Conservation (phyloP, 2,329 filamentous ascomycete species). For the Ophiocordyceps unilateralis region DNA sequence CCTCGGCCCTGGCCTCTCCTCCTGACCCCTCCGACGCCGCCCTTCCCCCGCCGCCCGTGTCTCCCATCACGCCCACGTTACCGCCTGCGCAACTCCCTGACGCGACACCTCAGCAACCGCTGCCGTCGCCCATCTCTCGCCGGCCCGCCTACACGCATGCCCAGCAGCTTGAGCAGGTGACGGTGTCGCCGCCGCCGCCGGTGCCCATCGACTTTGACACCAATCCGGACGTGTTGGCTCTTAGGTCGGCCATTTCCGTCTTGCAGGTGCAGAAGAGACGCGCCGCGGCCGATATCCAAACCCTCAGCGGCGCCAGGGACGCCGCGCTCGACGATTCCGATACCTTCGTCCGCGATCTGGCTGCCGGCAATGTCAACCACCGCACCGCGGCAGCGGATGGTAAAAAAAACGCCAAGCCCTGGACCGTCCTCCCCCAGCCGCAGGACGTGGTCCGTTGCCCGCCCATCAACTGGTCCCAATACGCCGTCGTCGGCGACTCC, state of each 20-base stretch:
- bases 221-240: constrained; percentile 76
- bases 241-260: constrained; percentile 71
- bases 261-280: constrained; percentile 73
- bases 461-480: constrained; percentile 87
- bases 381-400: constrained; percentile 11
- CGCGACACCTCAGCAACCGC: constrained; percentile 3
- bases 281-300: constrained; percentile 56
- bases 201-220: constrained; percentile 38
- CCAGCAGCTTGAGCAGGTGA: constrained; percentile 23
- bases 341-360: constrained; percentile 53
- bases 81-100: constrained; percentile 16
- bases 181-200: constrained; percentile 28
- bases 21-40: constrained; percentile 16
- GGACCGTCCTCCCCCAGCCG: constrained; percentile 52
- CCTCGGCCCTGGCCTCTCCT: constrained; percentile 1
- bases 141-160: constrained; percentile 24
- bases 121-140: constrained; percentile 8
- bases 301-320: constrained; percentile 51
- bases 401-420: constrained; percentile 17
- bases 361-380: constrained; percentile 36
- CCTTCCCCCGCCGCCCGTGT: constrained; percentile 33
- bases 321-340: constrained; percentile 55
- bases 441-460: constrained; percentile 77
- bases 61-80: constrained; percentile 35
- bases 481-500: constrained; percentile 64